Evolutionary conservation across 495 filamentous ascomycete genomes (phyloP).

Genomic region (Penicillium lividum): DNA sequence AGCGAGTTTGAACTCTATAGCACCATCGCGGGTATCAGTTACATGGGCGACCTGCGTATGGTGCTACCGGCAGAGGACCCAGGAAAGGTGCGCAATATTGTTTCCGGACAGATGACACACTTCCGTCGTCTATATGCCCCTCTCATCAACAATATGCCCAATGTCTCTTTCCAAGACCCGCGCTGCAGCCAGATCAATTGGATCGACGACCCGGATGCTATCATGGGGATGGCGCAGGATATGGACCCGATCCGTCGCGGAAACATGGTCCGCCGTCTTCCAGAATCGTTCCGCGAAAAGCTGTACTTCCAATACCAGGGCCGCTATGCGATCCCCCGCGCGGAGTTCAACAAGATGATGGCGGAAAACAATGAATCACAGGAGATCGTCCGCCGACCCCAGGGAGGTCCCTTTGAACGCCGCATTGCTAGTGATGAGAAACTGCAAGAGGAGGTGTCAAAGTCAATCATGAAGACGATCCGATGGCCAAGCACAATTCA

Average conservation of each 20-base stretch:
- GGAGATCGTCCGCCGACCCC: constrained; percentile 64
- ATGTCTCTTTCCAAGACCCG: constrained; percentile 75
- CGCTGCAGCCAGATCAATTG: constrained; percentile 61
- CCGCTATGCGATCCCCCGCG: constrained; percentile 80
- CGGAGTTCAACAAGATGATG: constrained; percentile 86
- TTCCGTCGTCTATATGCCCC: constrained; percentile 90
- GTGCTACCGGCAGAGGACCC: constrained; percentile 81
- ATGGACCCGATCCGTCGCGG: constrained; percentile 87
- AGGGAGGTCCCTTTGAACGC: constrained; percentile 83
- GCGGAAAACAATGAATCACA: constrained; percentile 62
- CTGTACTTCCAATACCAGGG: constrained; percentile 93
- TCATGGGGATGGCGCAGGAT: constrained; percentile 72
- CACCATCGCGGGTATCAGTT: constrained; percentile 88
- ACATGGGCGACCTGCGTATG: constrained; percentile 95
- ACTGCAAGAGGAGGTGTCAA: constrained; percentile 65
- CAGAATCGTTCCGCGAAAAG: constrained; percentile 81
- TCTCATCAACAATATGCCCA: constrained; percentile 85
- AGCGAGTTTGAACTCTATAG: constrained; percentile 85
- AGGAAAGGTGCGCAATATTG: constrained; percentile 92
- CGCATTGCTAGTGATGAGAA: constrained; percentile 73
- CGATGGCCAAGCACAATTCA: constrained; percentile 87
- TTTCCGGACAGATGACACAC: constrained; percentile 83
- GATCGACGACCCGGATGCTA: constrained; percentile 62
- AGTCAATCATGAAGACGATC: constrained; percentile 81
- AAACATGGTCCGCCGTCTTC: constrained; percentile 94